Conservation (phyloP, 495 filamentous ascomycete species). For the Penicillium odoratum region DNA sequence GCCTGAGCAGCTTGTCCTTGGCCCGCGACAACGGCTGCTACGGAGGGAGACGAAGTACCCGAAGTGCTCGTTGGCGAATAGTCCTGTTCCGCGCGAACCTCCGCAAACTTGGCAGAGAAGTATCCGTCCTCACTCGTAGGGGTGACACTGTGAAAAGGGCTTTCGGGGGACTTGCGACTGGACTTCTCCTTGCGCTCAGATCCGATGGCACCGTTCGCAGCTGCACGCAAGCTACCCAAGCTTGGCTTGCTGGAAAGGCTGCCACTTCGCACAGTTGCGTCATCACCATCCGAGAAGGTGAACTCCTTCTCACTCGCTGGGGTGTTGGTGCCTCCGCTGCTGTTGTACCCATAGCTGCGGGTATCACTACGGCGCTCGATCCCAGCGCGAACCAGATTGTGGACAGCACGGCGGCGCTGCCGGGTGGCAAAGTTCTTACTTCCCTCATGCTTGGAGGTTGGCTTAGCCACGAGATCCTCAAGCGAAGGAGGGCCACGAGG, state of each 20-base stretch:
- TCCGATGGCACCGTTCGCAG: constrained; percentile 79
- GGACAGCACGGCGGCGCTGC: constrained; percentile 87
- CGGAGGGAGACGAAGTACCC: constrained; percentile 39
- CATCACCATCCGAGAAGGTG: constrained; percentile 79
- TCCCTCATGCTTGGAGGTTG: constrained; percentile 90
- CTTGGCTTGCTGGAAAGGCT: constrained; percentile 78
- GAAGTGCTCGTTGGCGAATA: constrained; percentile 24
- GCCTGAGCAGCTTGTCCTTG: constrained; percentile 45
- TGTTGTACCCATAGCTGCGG: constrained; percentile 57
- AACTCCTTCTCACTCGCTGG: constrained; percentile 87
- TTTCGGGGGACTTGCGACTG: constrained; percentile 57
- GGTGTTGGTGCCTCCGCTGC: constrained; percentile 75
- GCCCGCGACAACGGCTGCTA: constrained; percentile 49
- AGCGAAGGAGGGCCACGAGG: constrained; percentile 89
- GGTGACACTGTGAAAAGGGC: constrained; percentile 44
- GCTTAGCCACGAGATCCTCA: constrained; percentile 87
- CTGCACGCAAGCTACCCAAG: constrained; percentile 76
- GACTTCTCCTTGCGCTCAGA: constrained; percentile 71
- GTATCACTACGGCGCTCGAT: constrained; percentile 76
- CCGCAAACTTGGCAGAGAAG: constrained; percentile 55
- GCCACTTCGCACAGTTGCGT: constrained; percentile 76
- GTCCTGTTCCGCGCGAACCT: constrained; percentile 43
- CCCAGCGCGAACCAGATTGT: constrained; percentile 87
- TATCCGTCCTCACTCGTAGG: constrained; percentile 62
- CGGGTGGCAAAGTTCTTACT: constrained; percentile 98